These are phyloP conservation scores for Vigna mungo DNA, from an alignment of 306 rosid genomes.

Conservation along the genomic window DNA sequence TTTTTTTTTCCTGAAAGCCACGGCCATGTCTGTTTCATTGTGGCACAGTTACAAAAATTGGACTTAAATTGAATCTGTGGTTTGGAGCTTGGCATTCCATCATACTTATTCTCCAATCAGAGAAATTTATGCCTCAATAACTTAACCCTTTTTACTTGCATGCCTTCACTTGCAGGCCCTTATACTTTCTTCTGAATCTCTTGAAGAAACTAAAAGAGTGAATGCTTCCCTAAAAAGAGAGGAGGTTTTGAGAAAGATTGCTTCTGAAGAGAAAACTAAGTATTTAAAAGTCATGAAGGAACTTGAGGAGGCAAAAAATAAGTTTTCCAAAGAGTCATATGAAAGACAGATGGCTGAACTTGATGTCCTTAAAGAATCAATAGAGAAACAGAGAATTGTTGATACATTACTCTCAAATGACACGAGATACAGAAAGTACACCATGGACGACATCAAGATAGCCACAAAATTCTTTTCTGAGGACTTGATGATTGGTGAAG, in stretches of 20 bases:
- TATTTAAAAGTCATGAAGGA: slow-evolving; percentile 74
- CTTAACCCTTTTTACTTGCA: slow-evolving; percentile 43
- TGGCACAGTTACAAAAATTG: slow-evolving; percentile 27
- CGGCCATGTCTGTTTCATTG: slow-evolving; percentile 14
- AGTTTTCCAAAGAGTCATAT: slow-evolving; percentile 76
- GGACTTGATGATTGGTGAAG: slow-evolving; percentile 80
- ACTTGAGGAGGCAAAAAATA: slow-evolving; percentile 71
- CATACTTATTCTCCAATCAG: slow-evolving; percentile 20
- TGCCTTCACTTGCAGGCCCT: slow-evolving; percentile 63
- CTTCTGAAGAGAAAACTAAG: slow-evolving; percentile 81
- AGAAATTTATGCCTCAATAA: slow-evolving; percentile 28
- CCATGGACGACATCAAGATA: slow-evolving; percentile 74
- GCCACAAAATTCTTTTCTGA: slow-evolving; percentile 72
- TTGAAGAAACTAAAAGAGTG: slow-evolving; percentile 74
- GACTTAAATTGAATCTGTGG: slow-evolving; percentile 16
- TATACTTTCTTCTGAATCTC: slow-evolving; percentile 75
- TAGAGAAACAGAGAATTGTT: slow-evolving; percentile 72
- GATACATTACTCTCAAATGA: slow-evolving; percentile 75
- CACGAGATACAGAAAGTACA: slow-evolving; percentile 82
- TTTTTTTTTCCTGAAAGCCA: slow-evolving; percentile 18
- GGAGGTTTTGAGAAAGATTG: slow-evolving; percentile 70
- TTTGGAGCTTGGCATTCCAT: slow-evolving; percentile 38
- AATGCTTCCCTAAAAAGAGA: slow-evolving; percentile 75
- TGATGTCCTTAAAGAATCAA: slow-evolving; percentile 69
- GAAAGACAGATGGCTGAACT: slow-evolving; percentile 86